Percentiles rank a stretch among this genome's conserved stretches.
These are phyloP conservation scores for Aspergillus pseudotamarii DNA, from an alignment of 2,329 filamentous ascomycete species.

Conservation along the genomic window DNA sequence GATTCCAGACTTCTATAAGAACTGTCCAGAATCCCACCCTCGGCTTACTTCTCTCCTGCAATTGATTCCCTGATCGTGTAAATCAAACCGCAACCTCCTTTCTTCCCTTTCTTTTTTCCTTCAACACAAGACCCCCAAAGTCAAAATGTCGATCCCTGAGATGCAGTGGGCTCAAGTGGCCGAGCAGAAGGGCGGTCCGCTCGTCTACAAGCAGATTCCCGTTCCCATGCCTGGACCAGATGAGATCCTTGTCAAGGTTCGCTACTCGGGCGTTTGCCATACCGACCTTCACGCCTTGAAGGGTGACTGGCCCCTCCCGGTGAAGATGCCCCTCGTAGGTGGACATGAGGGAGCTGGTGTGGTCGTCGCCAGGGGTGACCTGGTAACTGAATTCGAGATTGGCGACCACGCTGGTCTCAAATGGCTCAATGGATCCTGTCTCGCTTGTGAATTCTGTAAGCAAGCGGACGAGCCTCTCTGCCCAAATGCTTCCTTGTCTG, in stretches of 20 bases:
- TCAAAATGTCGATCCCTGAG: constrained; percentile 63
- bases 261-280: constrained; percentile 89
- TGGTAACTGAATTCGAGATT: constrained; percentile 76
- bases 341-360: constrained; percentile 79
- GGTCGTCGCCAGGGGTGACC: constrained; percentile 76
- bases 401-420: constrained; percentile 88
- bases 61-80: not conserved
- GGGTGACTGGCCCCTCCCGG: constrained; percentile 84
- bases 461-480: constrained; percentile 82
- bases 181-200: constrained; percentile 75
- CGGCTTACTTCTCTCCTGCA: not conserved
- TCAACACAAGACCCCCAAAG: not conserved
- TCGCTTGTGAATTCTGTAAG: constrained; percentile 82
- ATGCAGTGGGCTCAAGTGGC: constrained; percentile 92
- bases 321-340: constrained; percentile 83
- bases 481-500: constrained; percentile 72
- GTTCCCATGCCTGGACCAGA: constrained; percentile 80
- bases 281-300: constrained; percentile 81
- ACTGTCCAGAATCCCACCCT: constrained; percentile 1
- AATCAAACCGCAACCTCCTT: not conserved
- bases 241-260: constrained; percentile 89
- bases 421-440: constrained; percentile 88
- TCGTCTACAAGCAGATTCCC: constrained; percentile 63
- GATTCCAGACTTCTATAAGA: constrained; percentile 11
- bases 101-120: not conserved